Conservation (phyloP, 1,139 yeast genomes). For the Candida dubliniensis region DNA sequence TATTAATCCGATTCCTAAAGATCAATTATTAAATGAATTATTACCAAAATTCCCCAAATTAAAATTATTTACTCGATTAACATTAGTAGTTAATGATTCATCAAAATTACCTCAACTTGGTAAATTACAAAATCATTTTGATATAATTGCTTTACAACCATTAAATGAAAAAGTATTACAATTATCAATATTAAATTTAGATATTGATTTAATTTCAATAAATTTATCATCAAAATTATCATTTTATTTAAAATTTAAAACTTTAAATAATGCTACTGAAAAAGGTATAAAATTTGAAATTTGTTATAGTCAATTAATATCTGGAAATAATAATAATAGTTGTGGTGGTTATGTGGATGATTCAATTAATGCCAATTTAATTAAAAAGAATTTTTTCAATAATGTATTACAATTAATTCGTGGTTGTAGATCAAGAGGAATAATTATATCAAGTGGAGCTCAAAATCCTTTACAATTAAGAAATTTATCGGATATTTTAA, state of each 20-base stretch:
- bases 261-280: constrained; percentile 78
- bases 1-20: constrained; percentile 41
- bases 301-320: constrained; percentile 57
- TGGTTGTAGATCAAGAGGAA: constrained; percentile 77
- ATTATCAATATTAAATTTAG: constrained; percentile 69
- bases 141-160: constrained; percentile 81
- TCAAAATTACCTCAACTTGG: constrained; percentile 72
- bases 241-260: constrained; percentile 77
- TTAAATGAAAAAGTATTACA: constrained; percentile 75
- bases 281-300: constrained; percentile 84
- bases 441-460: constrained; percentile 80
- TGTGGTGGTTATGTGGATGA: constrained; percentile 24
- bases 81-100: constrained; percentile 75
- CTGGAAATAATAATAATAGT: constrained; percentile 26
- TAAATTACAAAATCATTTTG: constrained; percentile 64
- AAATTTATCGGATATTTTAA: constrained; percentile 66
- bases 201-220: constrained; percentile 77
- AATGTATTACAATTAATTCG: constrained; percentile 78
- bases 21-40: constrained; percentile 21
- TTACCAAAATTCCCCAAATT: constrained; percentile 38
- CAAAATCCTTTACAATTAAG: constrained; percentile 57
- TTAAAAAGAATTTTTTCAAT: constrained; percentile 61
- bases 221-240: constrained; percentile 68
- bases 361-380: constrained; percentile 18
- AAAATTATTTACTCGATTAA: constrained; percentile 68